A percentile compares a stretch with the other conserved stretches of the same genome.
These are phyloP conservation scores for Uromyces viciae-fabae DNA, from an alignment of 1,284 basidiomycete species.

Conservation along the genomic window DNA sequence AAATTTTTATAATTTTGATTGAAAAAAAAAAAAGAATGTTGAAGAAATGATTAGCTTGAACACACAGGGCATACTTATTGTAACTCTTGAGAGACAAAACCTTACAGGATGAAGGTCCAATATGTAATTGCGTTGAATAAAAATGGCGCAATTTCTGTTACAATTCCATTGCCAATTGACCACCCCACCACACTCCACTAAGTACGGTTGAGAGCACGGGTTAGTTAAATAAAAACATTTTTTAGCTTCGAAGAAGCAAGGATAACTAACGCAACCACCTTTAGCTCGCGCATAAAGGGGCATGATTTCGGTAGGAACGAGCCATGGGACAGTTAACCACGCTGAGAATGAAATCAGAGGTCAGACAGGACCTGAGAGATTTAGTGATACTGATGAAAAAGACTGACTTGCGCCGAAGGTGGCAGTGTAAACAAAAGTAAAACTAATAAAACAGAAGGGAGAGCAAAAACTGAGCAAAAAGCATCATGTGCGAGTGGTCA, in stretches of 20 bases:
- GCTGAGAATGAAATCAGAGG: not conserved
- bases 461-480: not conserved
- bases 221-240: not conserved
- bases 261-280: constrained; percentile 38
- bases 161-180: constrained; percentile 41
- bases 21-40: too few relatives aligned
- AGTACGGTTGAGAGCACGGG: too few relatives aligned
- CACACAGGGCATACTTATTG: too few relatives aligned
- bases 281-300: constrained; percentile 39
- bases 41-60: too few relatives aligned
- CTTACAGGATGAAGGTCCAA: constrained; percentile 45
- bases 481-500: not conserved
- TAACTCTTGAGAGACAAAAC: not conserved
- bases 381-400: not conserved
- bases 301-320: constrained; percentile 45
- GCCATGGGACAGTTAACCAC: constrained; percentile 45
- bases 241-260: too few relatives aligned
- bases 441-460: not conserved
- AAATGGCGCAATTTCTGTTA: constrained; percentile 40
- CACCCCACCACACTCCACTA: constrained; percentile 45
- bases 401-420: constrained; percentile 42
- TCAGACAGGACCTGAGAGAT: not conserved
- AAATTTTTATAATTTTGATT: too few relatives aligned
- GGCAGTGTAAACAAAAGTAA: constrained; percentile 43
- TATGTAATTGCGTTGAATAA: constrained; percentile 44